Evolutionary conservation across 805 yeast species (phyloP).

Genomic region (Kluyveromyces wickerhamii): DNA sequence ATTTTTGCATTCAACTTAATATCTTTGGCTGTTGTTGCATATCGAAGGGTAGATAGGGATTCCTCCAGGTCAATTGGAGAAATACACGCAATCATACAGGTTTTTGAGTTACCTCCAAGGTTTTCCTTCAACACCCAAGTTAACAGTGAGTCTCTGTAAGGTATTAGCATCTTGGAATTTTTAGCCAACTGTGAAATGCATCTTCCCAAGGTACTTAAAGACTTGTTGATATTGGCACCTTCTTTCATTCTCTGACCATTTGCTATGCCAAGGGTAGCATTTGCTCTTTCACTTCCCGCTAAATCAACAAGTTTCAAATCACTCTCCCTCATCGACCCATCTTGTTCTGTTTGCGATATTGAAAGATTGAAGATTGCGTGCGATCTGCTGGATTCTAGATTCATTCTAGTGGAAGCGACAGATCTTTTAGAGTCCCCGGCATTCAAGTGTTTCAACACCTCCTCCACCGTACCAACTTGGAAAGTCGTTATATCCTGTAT

Average conservation of each 20-base stretch:
- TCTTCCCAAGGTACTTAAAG: slow-evolving; percentile 70
- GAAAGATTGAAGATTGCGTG: slow-evolving; percentile 69
- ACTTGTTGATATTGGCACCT: slow-evolving; percentile 70
- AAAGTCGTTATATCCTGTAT: slow-evolving; percentile 59
- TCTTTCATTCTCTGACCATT: slow-evolving; percentile 58
- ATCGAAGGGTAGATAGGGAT: slow-evolving; percentile 63
- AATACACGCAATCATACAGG: slow-evolving; percentile 80
- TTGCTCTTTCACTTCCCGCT: slow-evolving; percentile 75
- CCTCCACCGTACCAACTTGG: slow-evolving; percentile 39
- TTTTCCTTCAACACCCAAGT: slow-evolving; percentile 72
- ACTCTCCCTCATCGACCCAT: slow-evolving; percentile 43
- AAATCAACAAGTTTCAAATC: slow-evolving; percentile 65
- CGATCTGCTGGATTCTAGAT: slow-evolving; percentile 65
- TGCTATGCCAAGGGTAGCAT: slow-evolving; percentile 44
- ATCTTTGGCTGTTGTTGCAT: slow-evolving; percentile 68
- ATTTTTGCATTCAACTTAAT: slow-evolving; percentile 55
- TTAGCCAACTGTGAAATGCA: slow-evolving; percentile 48
- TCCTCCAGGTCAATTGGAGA: slow-evolving; percentile 78
- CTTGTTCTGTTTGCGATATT: slow-evolving; percentile 49
- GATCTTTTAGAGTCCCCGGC: slow-evolving; percentile 51
- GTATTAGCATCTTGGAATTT: slow-evolving; percentile 34
- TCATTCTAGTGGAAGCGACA: slow-evolving; percentile 68
- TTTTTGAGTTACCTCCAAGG: slow-evolving; percentile 80
- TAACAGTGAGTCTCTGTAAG: slow-evolving; percentile 66
- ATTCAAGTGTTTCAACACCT: slow-evolving; percentile 39